phyloP scores from a whole-genome alignment of 345 rosid species.

The Aquilaria yunnanensis region DNA sequence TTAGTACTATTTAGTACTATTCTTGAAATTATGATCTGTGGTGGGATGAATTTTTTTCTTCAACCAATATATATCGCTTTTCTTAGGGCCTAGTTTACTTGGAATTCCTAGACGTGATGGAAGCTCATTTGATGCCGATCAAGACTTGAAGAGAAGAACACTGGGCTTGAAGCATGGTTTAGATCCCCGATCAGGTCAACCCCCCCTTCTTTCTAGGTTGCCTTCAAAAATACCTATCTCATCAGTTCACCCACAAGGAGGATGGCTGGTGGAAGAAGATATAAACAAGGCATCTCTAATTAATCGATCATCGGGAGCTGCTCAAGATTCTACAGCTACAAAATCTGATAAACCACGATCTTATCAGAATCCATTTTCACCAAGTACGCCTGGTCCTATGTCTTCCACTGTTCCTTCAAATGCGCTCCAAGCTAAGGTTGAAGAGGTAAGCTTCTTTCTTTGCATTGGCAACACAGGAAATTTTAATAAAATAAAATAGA shows the following conservation, averaged over 20 bases:
- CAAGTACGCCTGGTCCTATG: conserved; percentile 27
- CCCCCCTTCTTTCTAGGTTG: conserved; percentile 57
- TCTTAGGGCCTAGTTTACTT: conserved; percentile 79
- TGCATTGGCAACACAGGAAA: too few species aligned
- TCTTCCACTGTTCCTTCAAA: conserved; percentile 33
- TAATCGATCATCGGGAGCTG: conserved; percentile 22
- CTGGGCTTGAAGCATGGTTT: conserved; percentile 34
- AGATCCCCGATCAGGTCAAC: conserved; percentile 60
- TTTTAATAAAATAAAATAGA: too few species aligned
- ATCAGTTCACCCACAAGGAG: conserved; percentile 48
- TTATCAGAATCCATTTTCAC: conserved; percentile 36
- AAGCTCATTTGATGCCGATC: conserved; percentile 28
- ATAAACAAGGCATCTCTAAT: conserved; percentile 19
- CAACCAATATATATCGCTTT: conserved; percentile 6
- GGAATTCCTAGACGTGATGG: conserved; percentile 77
- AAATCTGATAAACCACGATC: conserved; percentile 42
- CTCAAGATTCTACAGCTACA: conserved; percentile 37
- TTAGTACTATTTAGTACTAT: conserved; percentile 14
- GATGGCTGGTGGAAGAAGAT: conserved; percentile 73
- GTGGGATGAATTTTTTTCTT: neutral
- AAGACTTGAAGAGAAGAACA: conserved; percentile 28
- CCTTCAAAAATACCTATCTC: conserved; percentile 39
- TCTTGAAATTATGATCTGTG: conserved; percentile 12
- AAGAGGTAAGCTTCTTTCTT: conserved; percentile 42
- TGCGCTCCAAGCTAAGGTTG: conserved; percentile 50